These are phyloP conservation scores for Acrasis kona DNA, from an alignment of 78 protist genomes.

Conservation along the genomic window DNA sequence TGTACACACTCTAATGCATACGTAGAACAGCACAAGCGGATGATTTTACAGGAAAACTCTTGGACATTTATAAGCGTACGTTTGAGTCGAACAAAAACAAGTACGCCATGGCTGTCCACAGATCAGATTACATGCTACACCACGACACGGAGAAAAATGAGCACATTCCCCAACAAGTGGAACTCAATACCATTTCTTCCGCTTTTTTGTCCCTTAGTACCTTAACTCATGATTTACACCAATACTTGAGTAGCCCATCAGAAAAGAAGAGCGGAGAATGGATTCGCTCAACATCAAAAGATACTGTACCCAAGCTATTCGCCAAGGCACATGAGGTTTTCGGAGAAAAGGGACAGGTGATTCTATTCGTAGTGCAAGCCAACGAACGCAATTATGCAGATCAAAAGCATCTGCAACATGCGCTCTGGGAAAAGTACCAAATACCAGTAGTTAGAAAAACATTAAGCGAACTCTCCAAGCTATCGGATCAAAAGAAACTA, in stretches of 20 bases:
- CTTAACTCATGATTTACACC: slow-evolving; percentile 36
- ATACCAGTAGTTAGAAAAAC: slow-evolving; percentile 8
- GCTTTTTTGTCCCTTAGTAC: slow-evolving; percentile 52
- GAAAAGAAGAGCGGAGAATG: background rate
- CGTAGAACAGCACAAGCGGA: too few relatives aligned
- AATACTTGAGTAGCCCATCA: background rate
- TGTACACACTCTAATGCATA: too few relatives aligned
- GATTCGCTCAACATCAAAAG: background rate
- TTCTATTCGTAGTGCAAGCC: slow-evolving; percentile 18
- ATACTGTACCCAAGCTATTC: background rate
- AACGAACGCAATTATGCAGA: slow-evolving; percentile 16
- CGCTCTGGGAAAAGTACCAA: background rate
- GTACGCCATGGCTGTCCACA: slow-evolving; percentile 45
- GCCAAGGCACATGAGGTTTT: background rate
- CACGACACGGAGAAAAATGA: background rate
- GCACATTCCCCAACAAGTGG: slow-evolving; percentile 58
- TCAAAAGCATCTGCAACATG: slow-evolving; percentile 18
- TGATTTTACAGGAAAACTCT: background rate
- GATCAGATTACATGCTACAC: slow-evolving; percentile 90
- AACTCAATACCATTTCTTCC: slow-evolving; percentile 83
- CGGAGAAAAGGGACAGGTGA: background rate
- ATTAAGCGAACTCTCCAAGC: background rate
- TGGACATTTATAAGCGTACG: background rate
- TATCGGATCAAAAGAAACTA: background rate
- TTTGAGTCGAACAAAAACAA: slow-evolving; percentile 12